Base-by-base conservation (phyloP, 352 stramenopile genomes). In the Thraustotheca clavata region DNA sequence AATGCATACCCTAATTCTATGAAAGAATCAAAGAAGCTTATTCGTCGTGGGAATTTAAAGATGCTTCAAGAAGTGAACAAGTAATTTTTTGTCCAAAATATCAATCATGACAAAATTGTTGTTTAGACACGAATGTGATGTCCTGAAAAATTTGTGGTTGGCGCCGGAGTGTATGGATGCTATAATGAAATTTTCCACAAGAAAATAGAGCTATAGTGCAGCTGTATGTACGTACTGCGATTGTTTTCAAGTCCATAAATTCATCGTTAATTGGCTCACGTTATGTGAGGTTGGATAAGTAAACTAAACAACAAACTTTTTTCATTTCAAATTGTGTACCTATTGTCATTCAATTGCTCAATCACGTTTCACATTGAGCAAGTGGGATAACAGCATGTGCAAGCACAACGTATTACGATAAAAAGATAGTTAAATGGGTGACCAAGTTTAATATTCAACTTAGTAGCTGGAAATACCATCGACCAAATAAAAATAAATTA, bases 121-220 rank as follows among this genome's bases (percentile, higher is more conserved):
- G 12, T 29, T 16, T 50, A 50, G 73, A 36, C 61, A 52, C 38
- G 80, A 89, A 61, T 83, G 74, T 57, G 67, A 82, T 54, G 79
- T 77, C 43, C 78, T 89, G 47, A 86, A 89, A 71, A 80, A 87
- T 54, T 67, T 89, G 22, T 89, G 80, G 80, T 65, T 89, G 40
- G 70, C 74, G 7, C 67, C 76, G 16, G 80, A 89, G 69, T 90
- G 79, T 67, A 85, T 88, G 74, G 79, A 88, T 66, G 80, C 79
- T n/a, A 76, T 88, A 35, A 63, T 83, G 38, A 90, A 88, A 69
- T 90, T 90, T 69, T 72, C 87, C 68, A 60, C 71, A n/a, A 72
- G 80, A 48, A 89, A 88, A 61, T 78, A 81, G 43, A 6, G 22
- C 22, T 14, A 22, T 22, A 18, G 20, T 43, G 38, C 38, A 43